These are phyloP conservation scores for Madurella fahalii DNA, from an alignment of 2,329 filamentous ascomycete species.

Conservation along the genomic window DNA sequence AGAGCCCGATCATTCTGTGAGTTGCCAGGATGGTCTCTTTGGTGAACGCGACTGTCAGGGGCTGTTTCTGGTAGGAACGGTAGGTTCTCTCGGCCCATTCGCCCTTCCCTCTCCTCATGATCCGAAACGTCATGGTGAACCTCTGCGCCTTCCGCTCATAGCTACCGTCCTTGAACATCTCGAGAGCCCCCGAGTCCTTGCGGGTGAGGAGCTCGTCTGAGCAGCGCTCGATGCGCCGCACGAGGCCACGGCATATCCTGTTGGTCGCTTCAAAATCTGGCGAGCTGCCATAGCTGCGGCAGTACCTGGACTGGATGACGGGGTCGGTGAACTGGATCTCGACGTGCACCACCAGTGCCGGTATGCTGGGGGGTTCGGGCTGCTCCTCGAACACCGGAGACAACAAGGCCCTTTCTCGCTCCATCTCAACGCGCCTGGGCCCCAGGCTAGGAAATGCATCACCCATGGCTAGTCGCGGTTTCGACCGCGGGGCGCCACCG, in stretches of 20 bases:
- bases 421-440: constrained; percentile 17
- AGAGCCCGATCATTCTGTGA: constrained; percentile 49
- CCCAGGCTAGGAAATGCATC: constrained; percentile 22
- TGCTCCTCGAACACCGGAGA: constrained; percentile 25
- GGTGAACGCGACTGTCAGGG: constrained; percentile 41
- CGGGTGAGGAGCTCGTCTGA: constrained; percentile 51
- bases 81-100: constrained; percentile 44
- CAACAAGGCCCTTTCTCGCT: constrained; percentile 19
- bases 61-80: constrained; percentile 48
- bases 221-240: constrained; percentile 49
- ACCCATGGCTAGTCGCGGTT: constrained; percentile 17
- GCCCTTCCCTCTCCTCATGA: constrained; percentile 38
- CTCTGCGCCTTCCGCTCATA: constrained; percentile 40
- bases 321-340: constrained; percentile 45
- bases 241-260: constrained; percentile 45
- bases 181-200: constrained; percentile 45
- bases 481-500: constrained; percentile 11
- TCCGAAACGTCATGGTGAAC: constrained; percentile 47
- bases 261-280: constrained; percentile 41
- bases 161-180: constrained; percentile 29
- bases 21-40: constrained; percentile 46
- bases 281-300: constrained; percentile 45
- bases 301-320: constrained; percentile 39
- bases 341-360: constrained; percentile 39
- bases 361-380: constrained; percentile 2